These are phyloP conservation scores for Micromonas commoda DNA, from an alignment of 139 green algal genomes.

Conservation along the genomic window DNA sequence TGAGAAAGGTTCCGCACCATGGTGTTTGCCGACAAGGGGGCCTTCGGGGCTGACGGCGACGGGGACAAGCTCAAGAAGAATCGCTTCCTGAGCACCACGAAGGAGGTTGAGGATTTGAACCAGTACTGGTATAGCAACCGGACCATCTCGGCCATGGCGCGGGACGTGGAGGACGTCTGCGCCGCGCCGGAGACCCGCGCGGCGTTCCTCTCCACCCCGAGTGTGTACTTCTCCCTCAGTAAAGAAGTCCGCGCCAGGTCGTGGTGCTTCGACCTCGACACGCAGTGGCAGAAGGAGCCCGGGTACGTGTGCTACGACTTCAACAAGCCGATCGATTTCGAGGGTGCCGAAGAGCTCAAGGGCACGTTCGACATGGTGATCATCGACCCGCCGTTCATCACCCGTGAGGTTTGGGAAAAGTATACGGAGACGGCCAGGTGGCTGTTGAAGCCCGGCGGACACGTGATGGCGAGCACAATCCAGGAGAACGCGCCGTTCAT, in stretches of 20 bases:
- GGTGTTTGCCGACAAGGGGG: neutral
- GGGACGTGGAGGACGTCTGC: slow-evolving; percentile 38
- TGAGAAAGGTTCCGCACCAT: neutral
- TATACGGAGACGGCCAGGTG: slow-evolving; percentile 39
- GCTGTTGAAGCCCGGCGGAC: slow-evolving; percentile 35
- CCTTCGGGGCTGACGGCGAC: neutral
- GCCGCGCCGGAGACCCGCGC: neutral
- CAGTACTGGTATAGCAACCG: slow-evolving; percentile 56
- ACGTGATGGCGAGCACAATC: slow-evolving; percentile 57
- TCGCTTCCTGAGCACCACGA: slow-evolving; percentile 15
- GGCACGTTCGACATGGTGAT: slow-evolving; percentile 58
- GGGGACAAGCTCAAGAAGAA: neutral
- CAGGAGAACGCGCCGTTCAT: slow-evolving; percentile 56
- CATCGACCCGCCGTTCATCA: slow-evolving; percentile 69
- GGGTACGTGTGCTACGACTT: slow-evolving; percentile 65
- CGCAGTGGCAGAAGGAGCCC: slow-evolving; percentile 52
- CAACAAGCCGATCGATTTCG: slow-evolving; percentile 44
- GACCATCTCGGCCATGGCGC: slow-evolving; percentile 39
- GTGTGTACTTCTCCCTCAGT: slow-evolving; percentile 54
- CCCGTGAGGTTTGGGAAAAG: slow-evolving; percentile 57
- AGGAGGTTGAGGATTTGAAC: slow-evolving; percentile 51
- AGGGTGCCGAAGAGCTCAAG: slow-evolving; percentile 45
- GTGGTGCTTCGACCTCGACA: slow-evolving; percentile 43
- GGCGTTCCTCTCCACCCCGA: slow-evolving; percentile 58
- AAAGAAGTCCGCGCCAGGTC: slow-evolving; percentile 35